Base-by-base conservation (phyloP, 768 basidiomycete genomes). In the Tulasnella sp. region DNA sequence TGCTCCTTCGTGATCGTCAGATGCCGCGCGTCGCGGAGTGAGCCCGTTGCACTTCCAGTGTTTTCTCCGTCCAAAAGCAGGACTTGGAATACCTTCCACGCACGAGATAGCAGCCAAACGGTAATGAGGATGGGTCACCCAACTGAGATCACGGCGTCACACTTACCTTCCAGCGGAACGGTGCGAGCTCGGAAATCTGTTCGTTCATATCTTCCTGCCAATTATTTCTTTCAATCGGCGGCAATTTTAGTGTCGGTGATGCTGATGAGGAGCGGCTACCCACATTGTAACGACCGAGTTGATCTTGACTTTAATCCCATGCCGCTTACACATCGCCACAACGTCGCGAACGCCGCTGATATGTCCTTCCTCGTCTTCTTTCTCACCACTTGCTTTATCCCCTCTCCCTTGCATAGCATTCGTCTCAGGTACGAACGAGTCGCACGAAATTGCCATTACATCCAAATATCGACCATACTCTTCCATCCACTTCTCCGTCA, bases 381-480 rank as follows among this genome's bases (percentile, higher is more conserved):
- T 10, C 24, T 23, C 27, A 15, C 65, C 66, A 1, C 64, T 68
- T 9, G 67, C 70, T 19, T 74, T 65, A 50, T 74, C 74, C 4
- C 69, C 63, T 11, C 71, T 51, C 55, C 74, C 70, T 48, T 73
- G 67, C 21, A 62, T 68, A 34, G 70, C 19, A 52, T 75, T 75
- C 7, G 70, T 70, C 38, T 74, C 73, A 0, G 43, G 15, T 49
- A 73, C 71, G 41, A 76, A 75, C 11, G 70, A 70, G 42, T 76
- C 74, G 42, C 75, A 76, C 1, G 74, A 75, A 2, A 76, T 73
- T 0, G 74, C 74, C 69, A 75, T 75, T 29, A 75, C 67, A 29
- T 75, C 74, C 26, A 75, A 58, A 58, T 72, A 75, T 63, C 67
- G 45, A 0, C 75, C 73, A 29, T 74, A 76, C 3, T 64, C 66